phyloP scores from a whole-genome alignment of 2,329 filamentous ascomycete genomes.

The Colletotrichum liriopes region DNA sequence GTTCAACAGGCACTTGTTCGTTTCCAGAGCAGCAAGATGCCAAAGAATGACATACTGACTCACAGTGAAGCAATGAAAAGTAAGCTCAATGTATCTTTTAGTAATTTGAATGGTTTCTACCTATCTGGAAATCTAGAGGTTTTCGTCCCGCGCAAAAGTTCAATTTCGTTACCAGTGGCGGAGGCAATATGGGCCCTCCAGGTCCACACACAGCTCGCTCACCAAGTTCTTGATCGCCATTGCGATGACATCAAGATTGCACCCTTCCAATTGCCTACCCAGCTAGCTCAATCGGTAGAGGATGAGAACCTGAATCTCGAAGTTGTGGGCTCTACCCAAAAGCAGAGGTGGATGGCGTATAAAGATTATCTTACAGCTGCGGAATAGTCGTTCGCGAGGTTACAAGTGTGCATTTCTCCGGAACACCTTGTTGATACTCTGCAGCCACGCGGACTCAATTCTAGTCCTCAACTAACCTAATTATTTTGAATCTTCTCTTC shows the following conservation, averaged over 20 bases:
- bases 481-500: rapidly evolving
- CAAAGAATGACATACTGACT: no score
- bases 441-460: background rate
- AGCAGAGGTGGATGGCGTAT: no score
- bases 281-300: slow-evolving; percentile 81
- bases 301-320: slow-evolving; percentile 79
- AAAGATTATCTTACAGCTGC: no score
- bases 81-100: no score
- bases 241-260: rapidly evolving
- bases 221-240: background rate
- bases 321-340: slow-evolving; percentile 59
- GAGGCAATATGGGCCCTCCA: background rate
- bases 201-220: background rate
- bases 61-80: no score
- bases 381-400: no score
- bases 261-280: slow-evolving; percentile 49
- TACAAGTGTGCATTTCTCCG: no score
- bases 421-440: background rate
- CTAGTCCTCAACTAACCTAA: background rate
- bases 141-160: background rate
- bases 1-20: no score
- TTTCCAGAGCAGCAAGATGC: no score
- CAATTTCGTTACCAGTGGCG: background rate
- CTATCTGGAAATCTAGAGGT: no score
- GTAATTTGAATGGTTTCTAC: no score